Conservation (phyloP, 495 filamentous ascomycete species). For the Ramalina peruviana region DNA sequence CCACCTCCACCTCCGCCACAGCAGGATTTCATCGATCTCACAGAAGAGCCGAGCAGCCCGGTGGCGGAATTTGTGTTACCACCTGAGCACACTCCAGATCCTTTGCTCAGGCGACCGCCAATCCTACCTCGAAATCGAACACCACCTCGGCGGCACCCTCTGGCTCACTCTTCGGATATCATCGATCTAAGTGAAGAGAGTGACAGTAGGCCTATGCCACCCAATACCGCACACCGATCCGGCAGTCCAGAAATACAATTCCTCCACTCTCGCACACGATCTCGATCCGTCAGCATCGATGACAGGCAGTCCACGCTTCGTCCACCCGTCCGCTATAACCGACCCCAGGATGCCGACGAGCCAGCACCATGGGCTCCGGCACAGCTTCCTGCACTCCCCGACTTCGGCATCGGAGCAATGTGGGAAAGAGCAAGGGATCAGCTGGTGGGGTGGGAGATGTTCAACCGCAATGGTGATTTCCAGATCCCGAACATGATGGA, state of each 20-base stretch:
- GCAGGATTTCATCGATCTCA: conserved; percentile 41
- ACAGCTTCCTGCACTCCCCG: neutral
- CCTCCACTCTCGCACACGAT: conserved; percentile 12
- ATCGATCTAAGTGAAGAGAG: conserved; percentile 16
- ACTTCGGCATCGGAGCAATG: neutral
- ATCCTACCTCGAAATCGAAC: neutral
- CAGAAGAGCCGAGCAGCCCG: conserved; percentile 31
- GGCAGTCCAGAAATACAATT: conserved; percentile 14
- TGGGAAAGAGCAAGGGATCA: neutral
- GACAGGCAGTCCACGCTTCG: neutral
- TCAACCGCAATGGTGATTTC: conserved; percentile 1
- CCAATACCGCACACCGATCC: neutral
- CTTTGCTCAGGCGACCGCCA: neutral
- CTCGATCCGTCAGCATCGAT: conserved; percentile 4
- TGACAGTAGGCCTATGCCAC: neutral
- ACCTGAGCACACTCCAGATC: conserved; percentile 1
- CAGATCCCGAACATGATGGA: conserved; percentile 20
- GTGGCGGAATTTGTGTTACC: conserved; percentile 13
- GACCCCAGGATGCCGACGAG: too few relatives aligned
- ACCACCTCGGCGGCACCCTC: neutral
- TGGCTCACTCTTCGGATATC: conserved; percentile 6
- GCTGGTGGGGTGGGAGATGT: neutral
- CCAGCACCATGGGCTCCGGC: neutral
- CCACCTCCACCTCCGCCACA: neutral
- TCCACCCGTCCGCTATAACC: too few relatives aligned